Conservation (phyloP, 768 basidiomycete genomes). For the Rhodocollybia butyracea region DNA sequence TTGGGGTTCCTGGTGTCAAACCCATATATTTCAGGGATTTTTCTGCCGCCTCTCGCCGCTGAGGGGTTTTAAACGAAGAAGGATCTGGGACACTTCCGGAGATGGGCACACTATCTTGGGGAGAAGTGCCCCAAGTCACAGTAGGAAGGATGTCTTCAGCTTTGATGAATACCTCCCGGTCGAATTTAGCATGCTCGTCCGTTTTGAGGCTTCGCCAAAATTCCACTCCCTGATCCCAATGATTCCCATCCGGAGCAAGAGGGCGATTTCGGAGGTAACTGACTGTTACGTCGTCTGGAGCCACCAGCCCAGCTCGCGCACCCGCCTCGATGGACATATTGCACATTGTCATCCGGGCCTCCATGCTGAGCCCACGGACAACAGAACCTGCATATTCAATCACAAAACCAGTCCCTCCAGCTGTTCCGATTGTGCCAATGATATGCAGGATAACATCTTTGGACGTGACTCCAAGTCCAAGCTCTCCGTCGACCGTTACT, state of each 20-base stretch:
- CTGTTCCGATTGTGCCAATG: slow-evolving; percentile 88
- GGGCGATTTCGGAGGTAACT: slow-evolving; percentile 79
- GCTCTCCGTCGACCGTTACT: slow-evolving; percentile 79
- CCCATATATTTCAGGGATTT: slow-evolving; percentile 88
- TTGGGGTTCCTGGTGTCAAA: slow-evolving; percentile 66
- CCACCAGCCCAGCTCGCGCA: slow-evolving; percentile 90
- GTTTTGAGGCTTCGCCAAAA: slow-evolving; percentile 82
- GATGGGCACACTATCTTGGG: slow-evolving; percentile 84
- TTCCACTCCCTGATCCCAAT: slow-evolving; percentile 79
- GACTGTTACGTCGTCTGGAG: slow-evolving; percentile 86
- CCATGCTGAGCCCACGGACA: slow-evolving; percentile 85
- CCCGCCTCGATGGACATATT: slow-evolving; percentile 97
- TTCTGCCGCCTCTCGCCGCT: slow-evolving; percentile 64
- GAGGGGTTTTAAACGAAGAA: slow-evolving; percentile 55
- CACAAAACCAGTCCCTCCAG: slow-evolving; percentile 87
- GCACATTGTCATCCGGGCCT: slow-evolving; percentile 87
- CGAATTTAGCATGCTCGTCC: slow-evolving; percentile 82
- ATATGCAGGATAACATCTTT: slow-evolving; percentile 91
- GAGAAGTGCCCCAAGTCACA: slow-evolving; percentile 91
- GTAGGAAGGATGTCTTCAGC: slow-evolving; percentile 88
- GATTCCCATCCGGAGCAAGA: slow-evolving; percentile 77
- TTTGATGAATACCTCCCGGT: slow-evolving; percentile 73
- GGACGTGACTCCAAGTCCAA: slow-evolving; percentile 78
- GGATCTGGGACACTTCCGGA: slow-evolving; percentile 81
- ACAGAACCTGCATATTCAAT: slow-evolving; percentile 92